Percentiles rank a stretch among this genome's conserved stretches.
phyloP scores from a whole-genome alignment of 805 yeast genomes.

The Priceomyces melissophilus region DNA sequence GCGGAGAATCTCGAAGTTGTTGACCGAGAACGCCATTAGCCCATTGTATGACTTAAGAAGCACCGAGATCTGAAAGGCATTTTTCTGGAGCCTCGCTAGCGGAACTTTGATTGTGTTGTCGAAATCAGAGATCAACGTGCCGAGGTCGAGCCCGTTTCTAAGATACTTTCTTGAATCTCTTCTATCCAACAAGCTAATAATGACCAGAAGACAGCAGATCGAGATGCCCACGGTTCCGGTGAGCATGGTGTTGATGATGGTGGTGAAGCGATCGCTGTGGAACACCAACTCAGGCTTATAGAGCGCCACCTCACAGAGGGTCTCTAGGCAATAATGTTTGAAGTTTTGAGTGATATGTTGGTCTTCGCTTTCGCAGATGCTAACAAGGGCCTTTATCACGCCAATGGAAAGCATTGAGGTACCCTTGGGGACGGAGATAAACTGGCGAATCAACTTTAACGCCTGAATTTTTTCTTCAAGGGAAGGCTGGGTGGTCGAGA shows the following conservation, averaged over 20 bases:
- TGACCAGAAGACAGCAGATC: slow-evolving; percentile 21
- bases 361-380: slow-evolving; percentile 50
- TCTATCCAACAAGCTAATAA: slow-evolving; percentile 55
- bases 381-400: slow-evolving; percentile 61
- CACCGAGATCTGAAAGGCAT: slow-evolving; percentile 56
- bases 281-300: slow-evolving; percentile 41
- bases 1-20: slow-evolving; percentile 52
- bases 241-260: slow-evolving; percentile 42
- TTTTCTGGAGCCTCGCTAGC: slow-evolving; percentile 53
- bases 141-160: slow-evolving; percentile 60
- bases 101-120: slow-evolving; percentile 29
- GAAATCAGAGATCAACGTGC: slow-evolving; percentile 63
- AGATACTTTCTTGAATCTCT: slow-evolving; percentile 53
- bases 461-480: slow-evolving; percentile 73
- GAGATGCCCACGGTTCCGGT: slow-evolving; percentile 23
- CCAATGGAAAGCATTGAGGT: slow-evolving; percentile 54
- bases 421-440: slow-evolving; percentile 53
- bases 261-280: slow-evolving; percentile 53
- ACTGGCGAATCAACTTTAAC: slow-evolving; percentile 61
- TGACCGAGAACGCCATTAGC: slow-evolving; percentile 55
- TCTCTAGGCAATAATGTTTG: slow-evolving; percentile 43
- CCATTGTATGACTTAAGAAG: slow-evolving; percentile 78
- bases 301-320: slow-evolving; percentile 35
- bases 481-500: slow-evolving; percentile 56
- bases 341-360: slow-evolving; percentile 28